Percentiles rank a stretch among this genome's conserved stretches.
These are phyloP conservation scores for Saccharomycopsis selenospora DNA, from an alignment of 805 yeast genomes.

Conservation along the genomic window DNA sequence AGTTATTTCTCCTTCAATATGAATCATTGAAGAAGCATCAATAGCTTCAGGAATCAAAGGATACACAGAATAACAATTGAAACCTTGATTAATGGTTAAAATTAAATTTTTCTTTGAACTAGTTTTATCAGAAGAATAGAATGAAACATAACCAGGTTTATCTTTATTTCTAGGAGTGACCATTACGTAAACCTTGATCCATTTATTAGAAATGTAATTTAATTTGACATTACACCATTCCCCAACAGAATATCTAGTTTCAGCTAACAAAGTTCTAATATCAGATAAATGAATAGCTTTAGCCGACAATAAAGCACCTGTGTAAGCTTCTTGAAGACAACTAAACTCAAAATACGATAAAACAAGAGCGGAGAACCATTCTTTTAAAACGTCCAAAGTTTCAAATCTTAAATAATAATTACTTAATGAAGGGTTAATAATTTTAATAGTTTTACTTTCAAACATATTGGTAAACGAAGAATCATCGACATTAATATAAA, in stretches of 20 bases:
- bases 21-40: slow-evolving; percentile 49
- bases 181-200: slow-evolving; percentile 50
- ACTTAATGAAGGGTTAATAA: slow-evolving; percentile 19
- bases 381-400: slow-evolving; percentile 14
- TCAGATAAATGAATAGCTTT: slow-evolving; percentile 53
- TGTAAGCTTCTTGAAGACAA: slow-evolving; percentile 53
- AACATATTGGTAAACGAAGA: slow-evolving; percentile 23
- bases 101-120: slow-evolving; percentile 42
- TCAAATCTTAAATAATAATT: slow-evolving; percentile 24
- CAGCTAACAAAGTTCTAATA: slow-evolving; percentile 49
- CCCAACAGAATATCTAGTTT: slow-evolving; percentile 37
- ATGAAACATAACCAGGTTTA: slow-evolving; percentile 44
- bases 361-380: slow-evolving; percentile 43
- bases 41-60: slow-evolving; percentile 53
- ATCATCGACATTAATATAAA: slow-evolving; percentile 48
- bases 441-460: slow-evolving; percentile 11
- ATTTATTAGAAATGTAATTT: slow-evolving; percentile 49
- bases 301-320: slow-evolving; percentile 54
- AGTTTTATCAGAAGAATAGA: slow-evolving; percentile 43
- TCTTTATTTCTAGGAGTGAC: slow-evolving; percentile 35
- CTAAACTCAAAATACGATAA: slow-evolving; percentile 51
- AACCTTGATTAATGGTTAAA: slow-evolving; percentile 39
- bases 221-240: slow-evolving; percentile 62
- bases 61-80: slow-evolving; percentile 46
- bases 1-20: slow-evolving; percentile 46